Evolutionary conservation across 73 alveolate species (phyloP).

Genomic region (Tetrahymena thermophila): DNA sequence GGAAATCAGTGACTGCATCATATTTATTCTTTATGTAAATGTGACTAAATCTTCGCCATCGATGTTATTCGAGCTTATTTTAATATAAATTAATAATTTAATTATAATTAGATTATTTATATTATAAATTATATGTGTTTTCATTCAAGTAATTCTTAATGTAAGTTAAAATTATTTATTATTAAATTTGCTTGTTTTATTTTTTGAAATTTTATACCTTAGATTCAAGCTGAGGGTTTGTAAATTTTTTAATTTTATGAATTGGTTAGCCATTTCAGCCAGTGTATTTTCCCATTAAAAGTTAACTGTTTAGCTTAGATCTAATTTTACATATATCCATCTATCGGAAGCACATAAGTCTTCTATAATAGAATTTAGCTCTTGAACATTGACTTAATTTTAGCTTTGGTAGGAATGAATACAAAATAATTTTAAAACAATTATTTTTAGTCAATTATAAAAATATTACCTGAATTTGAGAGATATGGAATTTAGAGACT

Average conservation of each 20-base stretch:
- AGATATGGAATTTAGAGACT: not conserved
- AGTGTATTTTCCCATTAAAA: not conserved
- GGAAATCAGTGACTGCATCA: not conserved
- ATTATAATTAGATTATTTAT: not conserved
- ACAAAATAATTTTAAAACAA: not conserved
- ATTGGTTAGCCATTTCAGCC: not conserved
- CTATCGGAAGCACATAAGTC: not conserved
- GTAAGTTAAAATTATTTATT: not conserved
- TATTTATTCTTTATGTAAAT: not conserved
- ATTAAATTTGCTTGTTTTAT: no score
- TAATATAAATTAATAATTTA: not conserved
- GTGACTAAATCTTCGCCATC: not conserved
- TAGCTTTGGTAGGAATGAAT: not conserved
- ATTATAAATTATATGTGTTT: no score
- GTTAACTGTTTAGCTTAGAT: not conserved
- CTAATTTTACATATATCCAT: not conserved
- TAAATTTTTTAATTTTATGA: not conserved
- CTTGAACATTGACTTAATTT: not conserved
- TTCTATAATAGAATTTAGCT: not conserved
- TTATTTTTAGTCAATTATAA: not conserved
- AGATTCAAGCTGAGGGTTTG: not conserved
- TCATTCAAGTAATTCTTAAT: no score
- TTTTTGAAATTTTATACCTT: not conserved
- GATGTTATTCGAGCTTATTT: not conserved
- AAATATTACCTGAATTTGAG: not conserved